Evolutionary conservation across 805 yeast genomes (phyloP), one percentile per base, ranked within the genome.

Genomic region (Cyberlindnera sargentensis): DNA sequence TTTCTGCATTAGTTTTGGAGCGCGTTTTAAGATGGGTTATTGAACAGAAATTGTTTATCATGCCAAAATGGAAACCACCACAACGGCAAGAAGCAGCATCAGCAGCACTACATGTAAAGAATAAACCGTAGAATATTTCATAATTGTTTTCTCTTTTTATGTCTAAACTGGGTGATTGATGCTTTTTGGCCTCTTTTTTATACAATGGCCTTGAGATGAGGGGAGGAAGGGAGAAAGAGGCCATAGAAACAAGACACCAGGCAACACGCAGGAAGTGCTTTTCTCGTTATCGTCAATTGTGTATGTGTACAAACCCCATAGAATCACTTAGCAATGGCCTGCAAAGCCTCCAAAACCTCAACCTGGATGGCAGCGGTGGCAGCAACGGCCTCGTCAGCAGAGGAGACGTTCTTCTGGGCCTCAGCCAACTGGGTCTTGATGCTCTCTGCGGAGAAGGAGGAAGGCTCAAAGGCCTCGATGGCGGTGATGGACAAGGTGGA

Each of bases 321-420:
- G n/a, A 31, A 23, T 62, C 77, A 82, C 70, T 83, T 82, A 58
- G 86, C 88, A 66, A 83, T 80, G 57, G 82, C 78, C 67, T 85
- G 84, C 65, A 91, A 76, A 59, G 96, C 93, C 80, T 91, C 96
- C 65, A 93, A 80, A 45, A 93, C 96, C 73, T 93, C 97, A 63
- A 91, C 75, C 76, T 91, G 93, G 64, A 93, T 87, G 67, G 82
- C 80, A 61, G 98, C 98, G 73, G 86, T 95, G 53, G 96, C 95
- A 57, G 95, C 93, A 53, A 79, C 85, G 46, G 76, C 78, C 72
- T 86, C 96, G 58, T 86, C 97, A 40, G 91, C 69, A 48, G 95
- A 83, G 48, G 82, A 60, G 36, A 82, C 80, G 68, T 89, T 86
- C 81, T 88, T 89, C 72, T 86, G 95, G 48, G 99, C 98, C 67